Percentiles rank a stretch among this genome's conserved stretches.
phyloP scores from a whole-genome alignment of 2,329 filamentous ascomycete species.

The Samsoniella hepiali region DNA sequence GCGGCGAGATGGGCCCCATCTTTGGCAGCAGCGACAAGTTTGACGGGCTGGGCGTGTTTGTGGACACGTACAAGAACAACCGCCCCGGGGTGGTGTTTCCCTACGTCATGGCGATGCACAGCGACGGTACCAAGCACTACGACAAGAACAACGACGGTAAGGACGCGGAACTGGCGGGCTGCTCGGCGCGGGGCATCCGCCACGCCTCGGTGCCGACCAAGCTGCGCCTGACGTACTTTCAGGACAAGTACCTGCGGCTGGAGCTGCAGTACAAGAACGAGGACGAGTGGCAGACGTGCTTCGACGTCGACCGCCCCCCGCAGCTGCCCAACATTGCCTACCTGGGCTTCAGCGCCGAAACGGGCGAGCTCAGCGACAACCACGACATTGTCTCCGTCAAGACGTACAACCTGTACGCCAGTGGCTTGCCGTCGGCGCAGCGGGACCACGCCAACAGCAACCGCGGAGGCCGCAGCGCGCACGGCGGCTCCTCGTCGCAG shows the following conservation, averaged over 20 bases:
- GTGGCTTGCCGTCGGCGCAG: conserved; percentile 40
- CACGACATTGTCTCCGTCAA: conserved; percentile 90
- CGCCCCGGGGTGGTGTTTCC: conserved; percentile 92
- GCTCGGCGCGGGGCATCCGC: conserved; percentile 88
- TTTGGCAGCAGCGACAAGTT: conserved; percentile 88
- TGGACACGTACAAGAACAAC: conserved; percentile 99
- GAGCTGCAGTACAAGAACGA: conserved; percentile 94
- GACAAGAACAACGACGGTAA: conserved; percentile 96
- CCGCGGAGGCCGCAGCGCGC: conserved; percentile 32
- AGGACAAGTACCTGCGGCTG: conserved; percentile 85
- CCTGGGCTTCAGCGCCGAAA: conserved; percentile 80
- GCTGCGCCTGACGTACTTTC: conserved; percentile 89
- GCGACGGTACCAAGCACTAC: conserved; percentile 84
- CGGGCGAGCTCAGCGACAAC: conserved; percentile 94
- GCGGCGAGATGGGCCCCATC: conserved; percentile 73
- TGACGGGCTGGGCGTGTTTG: conserved; percentile 90
- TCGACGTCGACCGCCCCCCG: conserved; percentile 67
- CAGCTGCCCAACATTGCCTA: conserved; percentile 76
- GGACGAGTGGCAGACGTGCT: conserved; percentile 85
- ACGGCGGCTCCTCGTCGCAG: conserved; percentile 33
- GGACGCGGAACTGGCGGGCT: conserved; percentile 86
- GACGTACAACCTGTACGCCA: conserved; percentile 83
- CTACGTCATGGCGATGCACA: conserved; percentile 97
- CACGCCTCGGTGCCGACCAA: conserved; percentile 77
- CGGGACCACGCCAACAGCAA: conserved; percentile 35